Evolutionary conservation across 176 grass and related monocot genomes (phyloP), one percentile per base, ranked within the genome.

Genomic region (Chrysopogon serrulatus): DNA sequence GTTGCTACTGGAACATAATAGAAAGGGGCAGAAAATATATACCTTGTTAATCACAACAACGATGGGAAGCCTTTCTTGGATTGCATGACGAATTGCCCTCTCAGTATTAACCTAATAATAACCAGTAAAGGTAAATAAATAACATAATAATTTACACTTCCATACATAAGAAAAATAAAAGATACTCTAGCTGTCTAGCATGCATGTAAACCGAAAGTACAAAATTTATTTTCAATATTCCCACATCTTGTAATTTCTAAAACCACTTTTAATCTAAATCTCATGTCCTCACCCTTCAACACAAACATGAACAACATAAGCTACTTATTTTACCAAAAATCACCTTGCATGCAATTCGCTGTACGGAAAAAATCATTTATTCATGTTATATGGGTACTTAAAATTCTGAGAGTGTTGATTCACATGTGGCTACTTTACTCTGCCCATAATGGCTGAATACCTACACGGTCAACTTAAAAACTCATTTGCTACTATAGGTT

Each of bases 41-140:
- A 92, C 96, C 93, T 99, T 99, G 88, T 96, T 99, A 79, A 99
- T 96, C 59, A 99, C 96, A 70, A 99, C 93, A 32, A 99, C 96
- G 41, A 99, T 96, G 41, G 93, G 93, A 66, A 96, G 86, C 77
- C 96, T 90, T 93, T 98, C 96, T 90, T 94, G 93, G 78, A 92
- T 94, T 68, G 93, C 93, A 75, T 99, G 96, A 69, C 91, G 93
- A 85, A 99, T 99, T 77, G 96, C 96, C 86, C 96, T 99, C 89
- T 99, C 93, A 26, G 93, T 99, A 65, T 99, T 99, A 68, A 96
- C 96, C 96, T 99, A 84, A 24, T 77, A 40, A 40, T 17, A 30
- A 88, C 68, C 66, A 89, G 85, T 48, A 47, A 19, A 84, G 42
- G 31, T 80, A 78, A 60, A 73, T 78, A 74, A 82, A 83, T 74